Evolutionary conservation across 1,284 basidiomycete species (phyloP), one percentile per base, ranked within the genome.

Genomic region (Porogramme epimiltina): DNA sequence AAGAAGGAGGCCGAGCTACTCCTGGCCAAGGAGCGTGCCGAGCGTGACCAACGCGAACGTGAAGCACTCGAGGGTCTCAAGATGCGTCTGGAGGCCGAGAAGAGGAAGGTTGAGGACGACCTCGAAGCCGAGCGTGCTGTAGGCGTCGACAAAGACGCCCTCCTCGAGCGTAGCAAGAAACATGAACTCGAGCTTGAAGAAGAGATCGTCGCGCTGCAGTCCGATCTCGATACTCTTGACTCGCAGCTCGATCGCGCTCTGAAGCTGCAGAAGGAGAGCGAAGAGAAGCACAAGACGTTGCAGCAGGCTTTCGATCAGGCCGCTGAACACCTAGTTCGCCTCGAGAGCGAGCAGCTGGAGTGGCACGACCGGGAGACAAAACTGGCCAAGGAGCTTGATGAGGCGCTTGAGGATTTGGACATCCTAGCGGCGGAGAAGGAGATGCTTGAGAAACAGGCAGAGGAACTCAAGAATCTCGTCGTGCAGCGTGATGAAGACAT

Each of bases 1-100:
- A 82, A 83, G 67, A 96, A 97, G 70, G 91, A 97, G 55, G 81
- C 87, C 3, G 96, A 99, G 68, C 76, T 98, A 23, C 77, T 82
- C 1, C 73, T 94, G 39, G 82, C 87, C 49, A 91, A 87, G 66
- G 95, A 98, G 65, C 78, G 89, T 10, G 92, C 91, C 0, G 91
- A 95, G 66, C 82, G 89, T 23, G 95, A 97, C 51, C 84, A 89
- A 55, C 78, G 79, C 48, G 94, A 95, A 70, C 82, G 85, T 48
- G 86, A 88, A 61, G 82, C 84, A 4, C 66, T 98, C 41, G 89
- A 95, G 67, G 84, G 76, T 52, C 73, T 95, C 34, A 89, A 89
- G 70, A 86, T 90, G 77, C 73, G 82, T 10, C 73, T 97, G 15
- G 87, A 96, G 62, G 74, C 83, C 0, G 93, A 94, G 66, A 95